These are phyloP conservation scores for Metschnikowia aberdeeniae DNA, from an alignment of 805 yeast genomes.

Conservation along the genomic window DNA sequence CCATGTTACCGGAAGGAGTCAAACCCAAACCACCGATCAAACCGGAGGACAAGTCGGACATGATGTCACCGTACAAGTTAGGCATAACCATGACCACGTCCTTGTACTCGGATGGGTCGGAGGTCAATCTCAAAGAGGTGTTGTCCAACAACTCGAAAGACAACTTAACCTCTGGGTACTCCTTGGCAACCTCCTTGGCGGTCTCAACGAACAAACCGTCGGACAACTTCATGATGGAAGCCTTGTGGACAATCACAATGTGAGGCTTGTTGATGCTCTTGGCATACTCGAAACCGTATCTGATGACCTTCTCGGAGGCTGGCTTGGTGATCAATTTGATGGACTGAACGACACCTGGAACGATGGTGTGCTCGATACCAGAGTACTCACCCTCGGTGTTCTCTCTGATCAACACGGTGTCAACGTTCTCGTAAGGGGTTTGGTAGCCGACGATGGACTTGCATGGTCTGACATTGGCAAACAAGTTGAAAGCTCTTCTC, in stretches of 20 bases:
- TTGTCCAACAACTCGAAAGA: constrained; percentile 90
- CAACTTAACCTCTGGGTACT: constrained; percentile 85
- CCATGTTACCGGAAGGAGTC: constrained; percentile 99
- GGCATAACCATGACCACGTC: constrained; percentile 97
- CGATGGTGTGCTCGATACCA: constrained; percentile 97
- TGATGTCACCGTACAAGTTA: constrained; percentile 97
- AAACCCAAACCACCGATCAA: constrained; percentile 98
- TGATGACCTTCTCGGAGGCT: constrained; percentile 94
- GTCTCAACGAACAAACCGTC: constrained; percentile 95
- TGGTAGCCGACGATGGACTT: constrained; percentile 89
- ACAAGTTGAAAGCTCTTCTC: constrained; percentile 93
- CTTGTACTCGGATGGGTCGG: constrained; percentile 83
- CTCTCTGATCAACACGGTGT: constrained; percentile 95
- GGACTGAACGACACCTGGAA: constrained; percentile 97
- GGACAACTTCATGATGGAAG: constrained; percentile 95
- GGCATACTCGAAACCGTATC: constrained; percentile 97
- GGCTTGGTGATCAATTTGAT: constrained; percentile 95
- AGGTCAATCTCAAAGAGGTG: constrained; percentile 86
- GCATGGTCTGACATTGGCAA: constrained; percentile 97
- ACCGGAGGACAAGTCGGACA: constrained; percentile 97
- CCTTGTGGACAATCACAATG: constrained; percentile 95
- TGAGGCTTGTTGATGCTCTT: constrained; percentile 80
- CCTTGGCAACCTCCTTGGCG: constrained; percentile 84
- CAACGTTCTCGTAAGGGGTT: constrained; percentile 86
- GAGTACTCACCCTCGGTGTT: constrained; percentile 99